These are phyloP conservation scores for Plantago rigida DNA, from an alignment of 305 asterid genomes.

Conservation along the genomic window DNA sequence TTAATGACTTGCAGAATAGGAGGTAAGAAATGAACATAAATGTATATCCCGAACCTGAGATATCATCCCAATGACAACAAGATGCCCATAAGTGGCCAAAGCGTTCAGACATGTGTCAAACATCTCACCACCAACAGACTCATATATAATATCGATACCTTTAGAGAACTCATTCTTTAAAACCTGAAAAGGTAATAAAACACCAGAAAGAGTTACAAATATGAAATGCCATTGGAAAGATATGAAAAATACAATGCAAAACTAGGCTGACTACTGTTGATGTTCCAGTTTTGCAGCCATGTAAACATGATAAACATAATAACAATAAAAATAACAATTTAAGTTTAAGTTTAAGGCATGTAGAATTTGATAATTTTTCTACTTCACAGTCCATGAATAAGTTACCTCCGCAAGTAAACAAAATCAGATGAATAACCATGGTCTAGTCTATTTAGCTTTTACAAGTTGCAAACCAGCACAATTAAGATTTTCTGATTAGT, in stretches of 20 bases:
- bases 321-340: neutral
- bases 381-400: conserved; percentile 1
- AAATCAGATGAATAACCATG: neutral
- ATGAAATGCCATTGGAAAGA: conserved; percentile 1
- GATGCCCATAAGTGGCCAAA: conserved; percentile 72
- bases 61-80: conserved; percentile 87
- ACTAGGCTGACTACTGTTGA: neutral
- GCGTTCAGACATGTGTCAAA: conserved; percentile 80
- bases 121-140: conserved; percentile 96
- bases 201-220: conserved; percentile 10
- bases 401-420: neutral
- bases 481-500: neutral
- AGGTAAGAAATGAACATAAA: conserved; percentile 5
- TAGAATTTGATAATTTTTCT: neutral
- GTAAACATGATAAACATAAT: neutral
- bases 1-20: conserved; percentile 7
- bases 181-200: conserved; percentile 41
- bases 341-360: neutral
- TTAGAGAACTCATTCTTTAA: conserved; percentile 75
- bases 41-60: conserved; percentile 58
- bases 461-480: conserved; percentile 4
- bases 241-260: conserved; percentile 1
- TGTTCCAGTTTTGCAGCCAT: neutral
- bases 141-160: conserved; percentile 76
- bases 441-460: neutral